Percentiles rank a stretch among this genome's conserved stretches.
phyloP scores from a whole-genome alignment of 768 basidiomycete genomes.

The Lactarius deliciosus region DNA sequence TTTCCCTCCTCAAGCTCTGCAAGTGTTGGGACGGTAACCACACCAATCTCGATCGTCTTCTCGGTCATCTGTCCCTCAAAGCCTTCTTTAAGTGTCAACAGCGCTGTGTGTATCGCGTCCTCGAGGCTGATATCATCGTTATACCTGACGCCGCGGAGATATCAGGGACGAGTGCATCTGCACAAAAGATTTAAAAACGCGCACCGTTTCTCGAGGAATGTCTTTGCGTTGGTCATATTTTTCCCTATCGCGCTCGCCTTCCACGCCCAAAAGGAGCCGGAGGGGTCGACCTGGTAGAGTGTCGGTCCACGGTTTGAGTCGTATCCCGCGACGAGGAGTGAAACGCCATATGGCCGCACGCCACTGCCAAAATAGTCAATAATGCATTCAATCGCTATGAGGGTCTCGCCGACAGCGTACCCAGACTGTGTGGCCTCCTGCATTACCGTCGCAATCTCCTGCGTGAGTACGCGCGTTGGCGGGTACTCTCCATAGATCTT shows the following conservation, averaged over 20 bases:
- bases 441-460: conserved; percentile 98
- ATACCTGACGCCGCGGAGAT: conserved; percentile 49
- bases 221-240: conserved; percentile 99
- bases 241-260: conserved; percentile 99
- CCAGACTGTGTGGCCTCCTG: conserved; percentile 99
- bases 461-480: conserved; percentile 91
- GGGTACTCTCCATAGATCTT: conserved; percentile 99
- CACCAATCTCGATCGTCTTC: conserved; percentile 98
- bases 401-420: conserved; percentile 48
- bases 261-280: conserved; percentile 99
- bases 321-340: conserved; percentile 95
- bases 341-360: conserved; percentile 98
- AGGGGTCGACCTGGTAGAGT: conserved; percentile 99
- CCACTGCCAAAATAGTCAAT: conserved; percentile 54
- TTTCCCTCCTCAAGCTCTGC: conserved; percentile 69
- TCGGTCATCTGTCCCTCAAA: conserved; percentile 99
- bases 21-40: conserved; percentile 83
- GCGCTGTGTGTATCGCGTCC: conserved; percentile 98
- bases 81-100: conserved; percentile 96
- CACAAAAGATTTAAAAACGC: conserved; percentile 32
- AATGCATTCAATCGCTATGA: not conserved
- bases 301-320: conserved; percentile 91
- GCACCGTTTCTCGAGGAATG: conserved; percentile 97
- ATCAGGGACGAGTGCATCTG: not conserved
- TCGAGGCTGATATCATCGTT: conserved; percentile 99